phyloP scores from a whole-genome alignment of 352 stramenopile genomes.

The Globisporangium perplexum region DNA sequence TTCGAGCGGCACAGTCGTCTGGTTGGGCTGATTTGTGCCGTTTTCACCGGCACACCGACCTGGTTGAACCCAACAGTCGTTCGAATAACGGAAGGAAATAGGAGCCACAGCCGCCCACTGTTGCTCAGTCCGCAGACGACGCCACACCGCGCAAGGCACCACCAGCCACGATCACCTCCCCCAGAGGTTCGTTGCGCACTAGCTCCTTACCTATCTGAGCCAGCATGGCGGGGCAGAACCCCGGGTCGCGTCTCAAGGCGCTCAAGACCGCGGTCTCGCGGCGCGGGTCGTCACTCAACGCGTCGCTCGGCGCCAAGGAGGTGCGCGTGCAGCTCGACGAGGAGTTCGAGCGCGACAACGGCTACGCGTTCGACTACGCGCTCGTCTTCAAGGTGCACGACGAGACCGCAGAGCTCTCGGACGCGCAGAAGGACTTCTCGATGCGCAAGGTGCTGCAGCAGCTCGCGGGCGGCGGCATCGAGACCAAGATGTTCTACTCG shows the following conservation, averaged over 20 bases:
- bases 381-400: conserved; percentile 82
- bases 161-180: too few relatives aligned
- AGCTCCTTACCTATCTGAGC: too few relatives aligned
- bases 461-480: conserved; percentile 57
- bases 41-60: not conserved
- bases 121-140: not conserved
- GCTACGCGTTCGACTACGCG: conserved; percentile 79
- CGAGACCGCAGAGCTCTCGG: conserved; percentile 43
- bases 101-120: too few relatives aligned
- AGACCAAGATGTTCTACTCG: conserved; percentile 85
- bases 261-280: conserved; percentile 62
- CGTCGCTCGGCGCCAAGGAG: conserved; percentile 51
- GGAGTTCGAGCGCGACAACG: conserved; percentile 55
- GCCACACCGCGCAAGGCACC: not conserved
- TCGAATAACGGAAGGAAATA: not conserved
- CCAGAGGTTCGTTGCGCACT: too few relatives aligned
- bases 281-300: conserved; percentile 62
- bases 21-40: not conserved
- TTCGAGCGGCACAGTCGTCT: not conserved
- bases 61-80: not conserved
- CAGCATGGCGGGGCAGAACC: conserved; percentile 14
- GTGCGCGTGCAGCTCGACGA: conserved; percentile 56
- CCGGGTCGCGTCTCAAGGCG: conserved; percentile 36
- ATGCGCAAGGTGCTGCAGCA: conserved; percentile 71
- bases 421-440: conserved; percentile 57